A percentile compares a stretch with the other conserved stretches of the same genome.
phyloP scores from a whole-genome alignment of 1,139 yeast genomes.

The Kluyveromyces marxianus region DNA sequence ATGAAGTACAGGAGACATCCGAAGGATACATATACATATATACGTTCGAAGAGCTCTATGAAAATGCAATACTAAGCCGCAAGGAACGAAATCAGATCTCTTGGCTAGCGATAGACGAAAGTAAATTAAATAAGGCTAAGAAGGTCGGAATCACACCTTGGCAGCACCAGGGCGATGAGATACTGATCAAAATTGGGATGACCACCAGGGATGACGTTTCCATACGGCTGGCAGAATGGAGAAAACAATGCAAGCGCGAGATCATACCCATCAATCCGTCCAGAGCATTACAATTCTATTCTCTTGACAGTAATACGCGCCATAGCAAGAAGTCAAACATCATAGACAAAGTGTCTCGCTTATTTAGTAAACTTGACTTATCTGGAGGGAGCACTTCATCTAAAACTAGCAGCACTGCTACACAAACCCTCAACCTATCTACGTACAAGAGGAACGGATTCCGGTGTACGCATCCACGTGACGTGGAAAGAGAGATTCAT shows the following conservation, averaged over 20 bases:
- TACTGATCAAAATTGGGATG: constrained; percentile 28
- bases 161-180: constrained; percentile 13
- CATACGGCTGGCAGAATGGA: constrained; percentile 25
- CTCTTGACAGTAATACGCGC: too few relatives aligned
- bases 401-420: too few relatives aligned
- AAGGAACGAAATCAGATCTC: constrained; percentile 9
- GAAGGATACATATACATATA: constrained; percentile 26
- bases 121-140: constrained; percentile 10
- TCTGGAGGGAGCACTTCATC: too few relatives aligned
- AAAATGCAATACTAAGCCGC: constrained; percentile 9
- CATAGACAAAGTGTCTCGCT: too few relatives aligned
- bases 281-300: not conserved
- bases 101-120: constrained; percentile 24
- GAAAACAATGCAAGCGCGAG: constrained; percentile 21
- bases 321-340: too few relatives aligned
- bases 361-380: too few relatives aligned
- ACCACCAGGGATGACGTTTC: constrained; percentile 22
- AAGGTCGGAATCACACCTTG: constrained; percentile 13
- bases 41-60: constrained; percentile 23
- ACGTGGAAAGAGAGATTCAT: constrained; percentile 22
- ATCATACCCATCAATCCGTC: constrained; percentile 23
- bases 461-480: constrained; percentile 12
- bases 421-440: too few relatives aligned
- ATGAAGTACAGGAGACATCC: not conserved
- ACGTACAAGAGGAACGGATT: constrained; percentile 11